Evolutionary conservation across 1,139 yeast species (phyloP), one percentile per base, ranked within the genome.

Genomic region (Yamadazyma friedrichii): DNA sequence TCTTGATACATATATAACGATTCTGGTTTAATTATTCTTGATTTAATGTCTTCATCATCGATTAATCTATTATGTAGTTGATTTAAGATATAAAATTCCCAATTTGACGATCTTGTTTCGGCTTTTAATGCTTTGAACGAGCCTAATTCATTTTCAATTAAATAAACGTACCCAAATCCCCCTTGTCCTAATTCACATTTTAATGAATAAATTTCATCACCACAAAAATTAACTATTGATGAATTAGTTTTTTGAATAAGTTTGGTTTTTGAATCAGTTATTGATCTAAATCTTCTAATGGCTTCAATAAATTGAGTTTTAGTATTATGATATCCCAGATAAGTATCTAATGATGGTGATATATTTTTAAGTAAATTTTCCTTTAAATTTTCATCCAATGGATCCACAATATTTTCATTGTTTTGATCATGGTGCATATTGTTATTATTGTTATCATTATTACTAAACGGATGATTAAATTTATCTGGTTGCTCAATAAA

Each of bases 31-130:
- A 86, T 73, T 6, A 53, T 45, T 37, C 52, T 39, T 3, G 43
- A 31, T 2, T 43, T 43, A 13, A 42, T 33, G 5, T 41, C 12
- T 22, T 36, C 43, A 5, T 52, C 44, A 16, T 34, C 35, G 12
- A 39, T 26, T 17, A 71, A 52, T 40, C 77, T 54, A 16, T 62
- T 53, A 38, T 76, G 79, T 9, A 86, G 64, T 51, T 80, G 82
- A 27, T 65, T 73, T 41, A 87, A 64, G 22, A 88, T 80, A 55
- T 86, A 88, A 53, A 77, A 87, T 58, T 89, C 97, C 96, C 96
- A 89, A 9, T 79, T 70, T 31, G 80, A 77, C 0, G 88, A 65
- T 0, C 93, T 89, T 16, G 74, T 68, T 54, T 86, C 91, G 10
- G 85, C 77, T 54, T 89, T 89, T 43, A 89, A 63, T 0, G 96